Evolutionary conservation across 192 early-diverging fungal species (phyloP), one percentile per base, ranked within the genome.

Genomic region (Diversispora eburnea): DNA sequence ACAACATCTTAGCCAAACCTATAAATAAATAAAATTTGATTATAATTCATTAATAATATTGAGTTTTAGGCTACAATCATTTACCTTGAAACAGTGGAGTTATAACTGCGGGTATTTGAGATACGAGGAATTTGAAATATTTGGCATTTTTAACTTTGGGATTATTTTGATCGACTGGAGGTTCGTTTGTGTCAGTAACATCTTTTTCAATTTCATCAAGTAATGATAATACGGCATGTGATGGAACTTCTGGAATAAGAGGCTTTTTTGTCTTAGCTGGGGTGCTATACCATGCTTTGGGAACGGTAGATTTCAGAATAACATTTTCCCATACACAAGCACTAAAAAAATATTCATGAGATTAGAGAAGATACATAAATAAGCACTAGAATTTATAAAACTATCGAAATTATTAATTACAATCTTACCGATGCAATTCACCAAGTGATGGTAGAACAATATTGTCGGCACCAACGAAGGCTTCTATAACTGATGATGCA

Each of bases 81-180:
- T 65, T 83, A 86, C 89, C 88, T 83, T 91, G 89, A 72, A 91
- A 87, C 51, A 88, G 81, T 2, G 85, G 84, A 5, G 85, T 81
- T 19, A 94, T 64, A 17, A 85, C 82, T 12, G 80, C 78, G 22
- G 89, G 88, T 39, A 91, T 90, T 63, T 93, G 85, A 0, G 84
- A 85, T 13, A 93, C 78, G 12, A 92, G 78, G 56, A 86, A 78
- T 67, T 86, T 87, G 60, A 92, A 85, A 59, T 78, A 83, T 45
- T 87, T 86, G 13, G 86, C 83, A 68, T 93, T 93, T 75, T 85
- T 83, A 43, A 88, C 85, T n/a, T 83, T 82, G n/a, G 77, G 82
- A 63, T 90, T 84, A 42, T 87, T 87, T 8, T 73, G 78, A 41
- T 86, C 81, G 25, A 80, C 73, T 2, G 67, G 63, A 17, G 77